Base-by-base conservation (phyloP, 1,139 yeast species). In the Saccharomyces pastorianus region DNA sequence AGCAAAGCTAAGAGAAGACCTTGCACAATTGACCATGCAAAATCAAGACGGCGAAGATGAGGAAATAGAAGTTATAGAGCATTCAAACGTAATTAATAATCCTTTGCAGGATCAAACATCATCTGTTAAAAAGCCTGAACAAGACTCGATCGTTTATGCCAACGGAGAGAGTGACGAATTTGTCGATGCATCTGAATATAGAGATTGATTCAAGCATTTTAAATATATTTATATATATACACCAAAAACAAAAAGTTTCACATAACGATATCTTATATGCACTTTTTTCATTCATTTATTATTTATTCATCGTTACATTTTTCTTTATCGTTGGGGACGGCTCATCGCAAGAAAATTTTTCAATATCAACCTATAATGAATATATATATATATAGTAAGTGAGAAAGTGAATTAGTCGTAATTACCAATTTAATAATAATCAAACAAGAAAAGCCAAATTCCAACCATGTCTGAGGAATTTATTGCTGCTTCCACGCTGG, bases 1-100 rank as follows among this genome's bases (percentile, higher is more conserved):
- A 69, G 76, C 85, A 54, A 81, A 79, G 53, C 73, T 89, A 59
- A 82, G 95, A 64, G 74, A 78, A 44, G 88, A 83, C 56, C 72
- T 83, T 27, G 57, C 68, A 6, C 55, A 58, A 13, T 13, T 66
- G 44, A 49, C 61, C 53, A 3, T 62, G 14, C 59, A 57, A 46
- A 2, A 20, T 2, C 20, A 20, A 20, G 57, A 55, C 1, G 58
- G 48, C n/a, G 41, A 50, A 6, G 60, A 59, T 17, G 54, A 55
- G 38, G 54, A 58, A 17, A 50, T 48, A 29, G 61, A 59, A n/a
- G 51, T 48, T 2, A 57, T 51, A 34, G 26, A 47, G 23, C 50
- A 4, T 38, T 53, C n/a, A 51, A 44, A 51, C 26, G 50, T 42
- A 4, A 47, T 52, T 4, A 61, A 55, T 31, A 57, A 58, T 3